phyloP scores from a whole-genome alignment of 192 early-diverging fungal genomes.

The Paraglomus occultum region DNA sequence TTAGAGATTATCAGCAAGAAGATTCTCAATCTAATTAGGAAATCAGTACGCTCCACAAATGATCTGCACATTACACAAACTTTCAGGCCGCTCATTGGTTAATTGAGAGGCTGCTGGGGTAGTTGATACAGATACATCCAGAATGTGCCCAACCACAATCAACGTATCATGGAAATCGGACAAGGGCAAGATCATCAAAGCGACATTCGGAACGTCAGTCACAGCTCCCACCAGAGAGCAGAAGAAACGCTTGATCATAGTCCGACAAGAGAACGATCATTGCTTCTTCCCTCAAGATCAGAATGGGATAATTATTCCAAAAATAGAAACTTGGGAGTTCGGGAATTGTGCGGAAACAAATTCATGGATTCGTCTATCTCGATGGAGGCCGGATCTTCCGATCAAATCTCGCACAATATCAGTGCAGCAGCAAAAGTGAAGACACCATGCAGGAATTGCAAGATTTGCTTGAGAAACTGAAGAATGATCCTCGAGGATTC shows the following conservation, averaged over 20 bases:
- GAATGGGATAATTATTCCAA: background rate
- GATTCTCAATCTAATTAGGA: too few species aligned
- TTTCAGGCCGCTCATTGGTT: too few species aligned
- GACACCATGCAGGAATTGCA: background rate
- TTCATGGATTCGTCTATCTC: background rate
- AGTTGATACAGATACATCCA: too few species aligned
- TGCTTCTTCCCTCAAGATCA: background rate
- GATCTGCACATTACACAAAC: too few species aligned
- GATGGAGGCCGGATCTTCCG: background rate
- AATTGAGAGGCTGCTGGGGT: too few species aligned
- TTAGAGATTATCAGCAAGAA: too few species aligned
- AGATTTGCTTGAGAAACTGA: background rate
- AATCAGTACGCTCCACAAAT: too few species aligned
- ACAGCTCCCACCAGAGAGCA: too few species aligned
- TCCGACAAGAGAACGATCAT: background rate
- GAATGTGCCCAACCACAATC: too few species aligned
- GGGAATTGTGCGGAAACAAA: background rate
- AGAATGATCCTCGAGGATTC: background rate
- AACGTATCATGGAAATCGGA: too few species aligned
- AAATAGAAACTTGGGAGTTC: background rate
- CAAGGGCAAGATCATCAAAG: too few species aligned
- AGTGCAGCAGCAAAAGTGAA: background rate
- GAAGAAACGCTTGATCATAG: background rate
- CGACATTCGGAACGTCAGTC: too few species aligned
- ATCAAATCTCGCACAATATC: background rate